Evolutionary conservation across 176 grass and related monocot genomes (phyloP).

Genomic region (Cenchrus fungigraminus): DNA sequence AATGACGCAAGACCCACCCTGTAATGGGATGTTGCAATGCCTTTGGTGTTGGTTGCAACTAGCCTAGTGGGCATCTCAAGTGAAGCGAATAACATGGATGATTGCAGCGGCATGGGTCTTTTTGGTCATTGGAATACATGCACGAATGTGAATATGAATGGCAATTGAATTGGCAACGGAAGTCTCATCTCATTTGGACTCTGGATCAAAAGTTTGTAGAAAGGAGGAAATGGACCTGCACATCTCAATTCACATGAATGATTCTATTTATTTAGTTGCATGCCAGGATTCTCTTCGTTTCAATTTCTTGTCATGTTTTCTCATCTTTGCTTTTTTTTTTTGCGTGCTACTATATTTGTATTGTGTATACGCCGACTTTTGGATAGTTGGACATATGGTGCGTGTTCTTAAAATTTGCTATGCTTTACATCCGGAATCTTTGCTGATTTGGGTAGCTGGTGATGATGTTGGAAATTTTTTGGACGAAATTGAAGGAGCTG

Average conservation of each 20-base stretch:
- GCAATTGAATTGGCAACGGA: background rate
- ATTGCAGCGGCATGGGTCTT: background rate
- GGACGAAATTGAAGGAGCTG: background rate
- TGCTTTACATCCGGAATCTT: background rate
- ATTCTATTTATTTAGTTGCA: background rate
- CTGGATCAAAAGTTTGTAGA: background rate
- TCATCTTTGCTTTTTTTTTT: background rate
- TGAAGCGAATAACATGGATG: background rate
- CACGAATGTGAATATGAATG: background rate
- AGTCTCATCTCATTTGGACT: background rate
- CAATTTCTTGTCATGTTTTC: background rate
- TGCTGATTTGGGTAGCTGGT: background rate
- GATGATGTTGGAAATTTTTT: background rate
- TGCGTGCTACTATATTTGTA: background rate
- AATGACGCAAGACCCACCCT: background rate
- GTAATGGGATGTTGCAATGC: background rate
- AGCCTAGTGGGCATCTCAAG: background rate
- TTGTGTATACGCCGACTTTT: background rate
- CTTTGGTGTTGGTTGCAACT: background rate
- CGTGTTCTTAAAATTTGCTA: background rate
- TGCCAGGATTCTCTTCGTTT: background rate
- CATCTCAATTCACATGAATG: background rate
- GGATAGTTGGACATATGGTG: background rate
- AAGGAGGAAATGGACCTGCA: background rate
- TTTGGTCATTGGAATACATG: background rate